A percentile compares a stretch with the other conserved stretches of the same genome.
Conservation (phyloP, 495 filamentous ascomycete genomes). For the Aspergillus egyptiacus region DNA sequence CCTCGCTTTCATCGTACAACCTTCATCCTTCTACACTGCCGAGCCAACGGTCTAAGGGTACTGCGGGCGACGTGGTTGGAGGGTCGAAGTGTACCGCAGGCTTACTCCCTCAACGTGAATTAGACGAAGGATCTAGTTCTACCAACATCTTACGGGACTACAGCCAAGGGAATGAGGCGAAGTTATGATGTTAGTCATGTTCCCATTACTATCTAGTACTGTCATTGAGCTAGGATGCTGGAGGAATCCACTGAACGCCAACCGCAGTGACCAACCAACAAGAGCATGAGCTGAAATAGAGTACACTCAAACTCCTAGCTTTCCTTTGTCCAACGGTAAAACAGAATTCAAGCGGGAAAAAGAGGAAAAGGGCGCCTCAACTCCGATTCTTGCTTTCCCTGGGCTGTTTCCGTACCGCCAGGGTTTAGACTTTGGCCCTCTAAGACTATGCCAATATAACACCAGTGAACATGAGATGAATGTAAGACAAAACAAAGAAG, state of each 20-base stretch:
- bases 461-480: not conserved
- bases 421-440: not conserved
- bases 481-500: not conserved
- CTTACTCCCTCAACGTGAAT: too few species aligned
- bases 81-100: too few species aligned
- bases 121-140: too few species aligned
- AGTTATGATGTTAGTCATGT: too few species aligned
- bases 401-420: not conserved
- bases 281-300: not conserved
- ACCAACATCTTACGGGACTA: too few species aligned
- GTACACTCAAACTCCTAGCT: not conserved
- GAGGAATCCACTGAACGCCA: not conserved
- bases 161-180: too few species aligned
- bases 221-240: not conserved
- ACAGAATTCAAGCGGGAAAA: not conserved
- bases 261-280: not conserved
- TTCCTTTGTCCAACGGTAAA: not conserved
- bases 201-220: not conserved
- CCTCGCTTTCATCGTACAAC: too few species aligned
- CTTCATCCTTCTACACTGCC: too few species aligned
- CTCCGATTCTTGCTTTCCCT: not conserved
- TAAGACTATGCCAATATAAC: not conserved
- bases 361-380: not conserved
- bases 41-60: too few species aligned
- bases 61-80: too few species aligned